phyloP scores from a whole-genome alignment of 1,284 basidiomycete genomes.

The Flammula alnicola region DNA sequence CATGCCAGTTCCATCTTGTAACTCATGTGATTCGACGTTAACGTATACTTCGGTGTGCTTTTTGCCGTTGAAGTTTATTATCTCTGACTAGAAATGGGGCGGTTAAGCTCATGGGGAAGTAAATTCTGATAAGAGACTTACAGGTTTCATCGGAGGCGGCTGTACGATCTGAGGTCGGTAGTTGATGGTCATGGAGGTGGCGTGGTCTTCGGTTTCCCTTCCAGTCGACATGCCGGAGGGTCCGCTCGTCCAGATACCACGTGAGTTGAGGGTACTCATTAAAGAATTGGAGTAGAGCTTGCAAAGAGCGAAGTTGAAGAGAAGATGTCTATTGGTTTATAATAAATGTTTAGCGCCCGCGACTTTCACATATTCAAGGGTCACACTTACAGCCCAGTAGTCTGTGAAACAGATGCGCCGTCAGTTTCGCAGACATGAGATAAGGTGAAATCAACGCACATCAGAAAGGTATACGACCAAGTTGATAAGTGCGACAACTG shows the following conservation, averaged over 20 bases:
- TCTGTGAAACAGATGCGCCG: constrained; percentile 32
- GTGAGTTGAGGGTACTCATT: constrained; percentile 27
- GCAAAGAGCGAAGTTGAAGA: constrained; percentile 45
- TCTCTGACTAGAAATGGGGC: constrained; percentile 6
- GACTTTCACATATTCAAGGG: neutral
- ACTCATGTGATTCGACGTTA: constrained; percentile 15
- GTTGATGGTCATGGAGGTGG: constrained; percentile 4
- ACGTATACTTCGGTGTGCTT: constrained; percentile 17
- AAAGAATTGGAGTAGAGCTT: constrained; percentile 42
- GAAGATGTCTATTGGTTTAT: constrained; percentile 35
- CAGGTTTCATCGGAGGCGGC: constrained; percentile 15
- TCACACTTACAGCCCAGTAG: constrained; percentile 31
- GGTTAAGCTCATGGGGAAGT: no score
- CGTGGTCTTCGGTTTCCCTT: constrained; percentile 12
- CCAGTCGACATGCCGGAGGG: constrained; percentile 9
- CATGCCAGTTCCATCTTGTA: constrained; percentile 7
- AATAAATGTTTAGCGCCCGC: constrained; percentile 1
- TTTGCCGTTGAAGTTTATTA: constrained; percentile 11
- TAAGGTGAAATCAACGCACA: constrained; percentile 24
- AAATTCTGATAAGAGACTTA: neutral
- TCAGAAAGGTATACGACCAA: constrained; percentile 37
- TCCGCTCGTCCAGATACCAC: constrained; percentile 19
- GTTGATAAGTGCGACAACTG: constrained; percentile 37
- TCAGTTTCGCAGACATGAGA: neutral
- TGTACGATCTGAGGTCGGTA: constrained; percentile 3